Conservation (phyloP, 2,329 filamentous ascomycete species). For the Furcasterigmium furcatum region DNA sequence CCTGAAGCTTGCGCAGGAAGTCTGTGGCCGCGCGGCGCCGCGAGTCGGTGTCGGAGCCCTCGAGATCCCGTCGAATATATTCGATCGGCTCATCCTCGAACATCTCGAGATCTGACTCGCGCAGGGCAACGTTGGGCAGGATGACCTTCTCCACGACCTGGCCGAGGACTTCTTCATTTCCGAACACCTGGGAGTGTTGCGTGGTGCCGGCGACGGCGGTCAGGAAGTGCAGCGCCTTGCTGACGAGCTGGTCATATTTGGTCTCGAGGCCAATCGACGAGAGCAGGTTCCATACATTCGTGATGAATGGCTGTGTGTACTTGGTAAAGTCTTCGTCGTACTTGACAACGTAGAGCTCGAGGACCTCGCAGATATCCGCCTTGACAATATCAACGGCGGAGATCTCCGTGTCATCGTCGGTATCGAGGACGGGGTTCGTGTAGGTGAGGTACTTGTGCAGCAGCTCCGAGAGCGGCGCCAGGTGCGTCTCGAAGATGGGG, state of each 20-base stretch:
- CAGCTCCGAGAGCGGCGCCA: slow-evolving; percentile 71
- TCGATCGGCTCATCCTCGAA: slow-evolving; percentile 99
- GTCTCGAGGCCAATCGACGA: slow-evolving; percentile 83
- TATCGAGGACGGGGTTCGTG: slow-evolving; percentile 77
- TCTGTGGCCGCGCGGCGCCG: slow-evolving; percentile 89
- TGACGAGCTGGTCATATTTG: slow-evolving; percentile 92
- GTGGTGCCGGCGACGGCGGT: slow-evolving; percentile 80
- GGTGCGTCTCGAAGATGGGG: slow-evolving; percentile 88
- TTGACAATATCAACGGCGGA: slow-evolving; percentile 83
- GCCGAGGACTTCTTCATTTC: slow-evolving; percentile 72
- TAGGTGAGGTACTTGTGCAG: slow-evolving; percentile 93
- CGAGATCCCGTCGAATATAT: slow-evolving; percentile 91
- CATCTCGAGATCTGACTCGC: slow-evolving; percentile 90
- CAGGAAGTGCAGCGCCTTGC: slow-evolving; percentile 90
- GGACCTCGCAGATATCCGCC: slow-evolving; percentile 86
- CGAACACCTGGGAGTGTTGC: slow-evolving; percentile 81
- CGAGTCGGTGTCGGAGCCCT: slow-evolving; percentile 95
- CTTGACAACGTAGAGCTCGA: slow-evolving; percentile 90
- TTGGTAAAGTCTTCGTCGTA: slow-evolving; percentile 90
- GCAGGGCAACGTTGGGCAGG: slow-evolving; percentile 83
- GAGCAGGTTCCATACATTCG: slow-evolving; percentile 85
- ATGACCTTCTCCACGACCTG: slow-evolving; percentile 96
- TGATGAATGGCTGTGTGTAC: slow-evolving; percentile 80
- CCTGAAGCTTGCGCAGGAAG: slow-evolving; percentile 84
- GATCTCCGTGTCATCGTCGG: slow-evolving; percentile 85